A percentile compares a stretch with the other conserved stretches of the same genome.
These are phyloP conservation scores for Albugo laibachii DNA, from an alignment of 352 stramenopile genomes.

Conservation along the genomic window DNA sequence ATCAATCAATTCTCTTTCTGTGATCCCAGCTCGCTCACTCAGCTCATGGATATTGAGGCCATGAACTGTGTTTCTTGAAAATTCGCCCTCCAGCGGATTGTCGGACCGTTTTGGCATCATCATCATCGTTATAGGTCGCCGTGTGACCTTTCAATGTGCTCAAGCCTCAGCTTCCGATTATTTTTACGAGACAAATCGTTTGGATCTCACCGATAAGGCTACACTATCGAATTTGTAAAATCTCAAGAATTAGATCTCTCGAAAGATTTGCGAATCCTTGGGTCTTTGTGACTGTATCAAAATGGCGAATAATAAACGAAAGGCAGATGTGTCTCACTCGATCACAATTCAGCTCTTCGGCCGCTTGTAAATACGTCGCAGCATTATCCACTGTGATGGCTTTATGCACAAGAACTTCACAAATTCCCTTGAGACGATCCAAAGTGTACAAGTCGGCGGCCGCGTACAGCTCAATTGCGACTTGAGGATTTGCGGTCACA, in stretches of 20 bases:
- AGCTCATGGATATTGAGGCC: too few relatives aligned
- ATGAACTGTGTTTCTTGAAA: too few relatives aligned
- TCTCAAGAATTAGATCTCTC: slow-evolving; percentile 76
- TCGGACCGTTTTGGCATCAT: too few relatives aligned
- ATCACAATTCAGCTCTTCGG: slow-evolving; percentile 65
- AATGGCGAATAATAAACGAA: slow-evolving; percentile 77
- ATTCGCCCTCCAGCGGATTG: too few relatives aligned
- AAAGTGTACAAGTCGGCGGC: slow-evolving; percentile 89
- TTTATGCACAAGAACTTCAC: slow-evolving; percentile 81
- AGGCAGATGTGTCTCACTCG: slow-evolving; percentile 79
- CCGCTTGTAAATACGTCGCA: slow-evolving; percentile 61
- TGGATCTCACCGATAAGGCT: not conserved
- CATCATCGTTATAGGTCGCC: too few relatives aligned
- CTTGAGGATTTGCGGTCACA: slow-evolving; percentile 81
- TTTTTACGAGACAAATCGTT: too few relatives aligned
- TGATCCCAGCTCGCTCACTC: too few relatives aligned
- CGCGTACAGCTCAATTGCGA: slow-evolving; percentile 89
- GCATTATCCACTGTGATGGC: slow-evolving; percentile 77
- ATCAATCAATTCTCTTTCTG: too few relatives aligned
- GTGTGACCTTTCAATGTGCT: too few relatives aligned
- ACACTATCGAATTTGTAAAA: slow-evolving; percentile 65
- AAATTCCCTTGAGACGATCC: slow-evolving; percentile 83
- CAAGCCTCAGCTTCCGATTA: too few relatives aligned
- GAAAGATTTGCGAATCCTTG: slow-evolving; percentile 73
- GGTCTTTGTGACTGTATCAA: slow-evolving; percentile 82